Percentiles rank a stretch among this genome's conserved stretches.
Evolutionary conservation across 2,329 filamentous ascomycete genomes (phyloP).

Genomic region (Plenodomus biglobosus): DNA sequence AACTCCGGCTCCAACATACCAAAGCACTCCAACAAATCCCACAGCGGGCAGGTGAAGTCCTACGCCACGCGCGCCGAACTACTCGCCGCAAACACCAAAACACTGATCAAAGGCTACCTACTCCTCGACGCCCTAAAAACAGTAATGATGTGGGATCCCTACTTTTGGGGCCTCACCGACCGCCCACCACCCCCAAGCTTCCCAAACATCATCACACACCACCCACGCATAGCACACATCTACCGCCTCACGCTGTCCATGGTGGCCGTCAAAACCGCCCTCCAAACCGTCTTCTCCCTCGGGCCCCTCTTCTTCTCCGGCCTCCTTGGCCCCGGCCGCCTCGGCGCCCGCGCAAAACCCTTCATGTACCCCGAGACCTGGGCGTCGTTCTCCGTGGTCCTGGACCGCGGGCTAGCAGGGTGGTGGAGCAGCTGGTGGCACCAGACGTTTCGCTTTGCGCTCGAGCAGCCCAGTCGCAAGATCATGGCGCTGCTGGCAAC

Average conservation of each 20-base stretch:
- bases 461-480: conserved; percentile 61
- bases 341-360: conserved; percentile 61
- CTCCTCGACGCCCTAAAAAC: conserved; percentile 70
- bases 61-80: conserved; percentile 41
- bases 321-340: conserved; percentile 59
- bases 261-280: conserved; percentile 59
- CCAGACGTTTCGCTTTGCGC: conserved; percentile 78
- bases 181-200: conserved; percentile 49
- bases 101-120: conserved; percentile 62
- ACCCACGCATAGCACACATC: conserved; percentile 50
- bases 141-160: conserved; percentile 73
- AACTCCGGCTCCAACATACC: conserved; percentile 23
- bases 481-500: conserved; percentile 41
- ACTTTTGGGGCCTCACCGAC: conserved; percentile 63
- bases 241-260: conserved; percentile 62
- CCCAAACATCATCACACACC: conserved; percentile 48
- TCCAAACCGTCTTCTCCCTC: conserved; percentile 63
- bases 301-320: conserved; percentile 63
- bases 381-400: conserved; percentile 56
- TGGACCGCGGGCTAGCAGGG: conserved; percentile 72
- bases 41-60: conserved; percentile 41
- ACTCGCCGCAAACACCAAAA: conserved; percentile 38
- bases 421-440: conserved; percentile 92
- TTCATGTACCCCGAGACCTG: conserved; percentile 65
- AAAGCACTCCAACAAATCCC: conserved; percentile 22